These are phyloP conservation scores for Neospora caninum DNA, from an alignment of 169 alveolate species.

Conservation along the genomic window DNA sequence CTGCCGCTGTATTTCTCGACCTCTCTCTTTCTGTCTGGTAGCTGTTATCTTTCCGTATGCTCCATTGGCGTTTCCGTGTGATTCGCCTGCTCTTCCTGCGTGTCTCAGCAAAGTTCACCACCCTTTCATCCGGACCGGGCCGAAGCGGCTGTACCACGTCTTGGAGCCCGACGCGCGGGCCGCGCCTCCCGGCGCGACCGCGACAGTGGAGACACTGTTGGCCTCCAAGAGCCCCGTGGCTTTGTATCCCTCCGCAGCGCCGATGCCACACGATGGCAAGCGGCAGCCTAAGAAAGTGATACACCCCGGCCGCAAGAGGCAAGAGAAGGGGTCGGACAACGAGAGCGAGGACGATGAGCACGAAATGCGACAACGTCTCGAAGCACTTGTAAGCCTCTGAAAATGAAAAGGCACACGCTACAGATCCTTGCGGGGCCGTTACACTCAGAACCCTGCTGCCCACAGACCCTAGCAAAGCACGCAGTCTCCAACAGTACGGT, in stretches of 20 bases:
- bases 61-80: not conserved
- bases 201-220: not conserved
- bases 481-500: not conserved
- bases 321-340: not conserved
- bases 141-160: conserved; percentile 12
- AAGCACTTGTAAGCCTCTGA: not conserved
- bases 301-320: not conserved
- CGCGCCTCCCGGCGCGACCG: not conserved
- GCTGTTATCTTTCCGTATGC: not conserved
- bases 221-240: conserved; percentile 22
- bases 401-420: not conserved
- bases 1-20: no score
- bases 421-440: not conserved
- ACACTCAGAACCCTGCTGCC: not conserved
- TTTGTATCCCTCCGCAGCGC: conserved; percentile 2
- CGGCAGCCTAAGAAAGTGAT: not conserved
- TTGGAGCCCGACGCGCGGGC: conserved; percentile 31
- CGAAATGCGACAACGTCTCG: not conserved
- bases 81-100: not conserved
- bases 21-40: not conserved
- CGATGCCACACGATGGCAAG: not conserved
- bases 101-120: conserved; percentile 30
- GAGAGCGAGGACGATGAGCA: not conserved
- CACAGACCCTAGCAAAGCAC: not conserved
- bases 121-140: conserved; percentile 12